These are phyloP conservation scores for Stromatinia cepivora DNA, from an alignment of 2,329 filamentous ascomycete species.

Conservation along the genomic window DNA sequence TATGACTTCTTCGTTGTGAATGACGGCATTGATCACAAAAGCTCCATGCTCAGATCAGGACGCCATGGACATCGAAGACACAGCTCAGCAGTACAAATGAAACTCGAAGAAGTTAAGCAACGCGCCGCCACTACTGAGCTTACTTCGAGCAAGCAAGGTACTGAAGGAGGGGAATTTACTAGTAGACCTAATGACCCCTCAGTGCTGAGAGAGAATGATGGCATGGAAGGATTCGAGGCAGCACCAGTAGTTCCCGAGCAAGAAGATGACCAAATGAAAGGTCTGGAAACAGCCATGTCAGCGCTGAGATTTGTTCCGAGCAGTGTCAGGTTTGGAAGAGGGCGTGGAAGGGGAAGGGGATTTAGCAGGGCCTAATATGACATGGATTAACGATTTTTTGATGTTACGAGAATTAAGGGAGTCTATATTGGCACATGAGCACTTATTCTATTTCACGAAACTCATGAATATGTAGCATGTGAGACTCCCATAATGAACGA, in stretches of 20 bases:
- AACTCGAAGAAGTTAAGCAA: slow-evolving; percentile 31
- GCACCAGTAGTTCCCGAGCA: not conserved
- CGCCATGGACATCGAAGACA: slow-evolving; percentile 51
- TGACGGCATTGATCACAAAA: slow-evolving; percentile 82
- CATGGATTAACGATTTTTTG: slow-evolving; percentile 2
- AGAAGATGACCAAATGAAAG: slow-evolving; percentile 52
- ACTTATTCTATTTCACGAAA: not conserved
- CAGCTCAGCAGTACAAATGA: slow-evolving; percentile 46
- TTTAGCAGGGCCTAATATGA: slow-evolving; percentile 37
- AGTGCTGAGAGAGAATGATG: slow-evolving; percentile 25
- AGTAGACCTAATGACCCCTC: not conserved
- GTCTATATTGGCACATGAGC: slow-evolving; percentile 14
- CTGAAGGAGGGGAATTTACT: not conserved
- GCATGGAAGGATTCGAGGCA: slow-evolving; percentile 62
- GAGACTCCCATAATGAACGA: not conserved
- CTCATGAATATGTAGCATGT: slow-evolving; percentile 1
- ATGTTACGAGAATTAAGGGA: slow-evolving; percentile 19
- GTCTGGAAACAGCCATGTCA: slow-evolving; percentile 67
- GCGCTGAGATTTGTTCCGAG: slow-evolving; percentile 69
- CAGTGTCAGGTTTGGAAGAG: slow-evolving; percentile 62
- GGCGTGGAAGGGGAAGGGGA: slow-evolving; percentile 36
- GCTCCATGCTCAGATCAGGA: slow-evolving; percentile 70
- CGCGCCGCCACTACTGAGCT: slow-evolving; percentile 29
- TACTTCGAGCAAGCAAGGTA: slow-evolving; percentile 2
- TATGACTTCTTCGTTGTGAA: slow-evolving; percentile 88